Conservation (phyloP, 257 asterid genomes). For the Mentha longifolia region DNA sequence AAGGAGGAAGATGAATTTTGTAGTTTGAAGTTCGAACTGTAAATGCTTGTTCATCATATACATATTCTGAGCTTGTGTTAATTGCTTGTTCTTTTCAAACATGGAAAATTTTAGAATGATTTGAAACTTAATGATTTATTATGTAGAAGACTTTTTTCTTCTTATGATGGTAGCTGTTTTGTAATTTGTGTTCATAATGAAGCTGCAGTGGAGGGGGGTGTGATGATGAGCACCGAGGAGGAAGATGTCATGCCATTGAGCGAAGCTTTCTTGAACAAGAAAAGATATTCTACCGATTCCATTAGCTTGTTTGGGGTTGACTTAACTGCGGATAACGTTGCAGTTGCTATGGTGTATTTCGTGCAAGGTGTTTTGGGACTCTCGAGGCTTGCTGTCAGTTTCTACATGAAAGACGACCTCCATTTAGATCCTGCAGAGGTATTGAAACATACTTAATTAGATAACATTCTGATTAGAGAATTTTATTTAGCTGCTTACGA, state of each 20-base stretch:
- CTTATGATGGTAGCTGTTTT: slow-evolving; percentile 3
- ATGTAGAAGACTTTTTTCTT: background rate
- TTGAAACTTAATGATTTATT: slow-evolving; percentile 1
- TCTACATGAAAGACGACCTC: slow-evolving; percentile 92
- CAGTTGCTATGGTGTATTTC: slow-evolving; percentile 92
- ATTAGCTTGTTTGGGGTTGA: slow-evolving; percentile 70
- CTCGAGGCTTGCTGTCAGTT: slow-evolving; percentile 87
- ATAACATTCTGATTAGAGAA: background rate
- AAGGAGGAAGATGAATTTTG: background rate
- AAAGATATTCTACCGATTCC: slow-evolving; percentile 46
- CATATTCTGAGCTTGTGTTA: background rate
- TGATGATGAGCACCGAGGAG: slow-evolving; percentile 43
- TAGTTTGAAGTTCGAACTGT: background rate
- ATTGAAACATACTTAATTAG: slow-evolving; percentile 37
- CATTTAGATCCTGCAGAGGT: slow-evolving; percentile 98
- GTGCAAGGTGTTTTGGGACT: slow-evolving; percentile 97
- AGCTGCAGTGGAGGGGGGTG: slow-evolving; percentile 59
- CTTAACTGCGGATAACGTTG: slow-evolving; percentile 81
- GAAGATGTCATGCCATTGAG: slow-evolving; percentile 43
- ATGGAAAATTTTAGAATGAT: background rate
- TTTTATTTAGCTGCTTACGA: background rate
- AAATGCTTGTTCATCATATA: background rate
- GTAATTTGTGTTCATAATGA: slow-evolving; percentile 28
- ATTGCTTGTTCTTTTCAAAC: background rate
- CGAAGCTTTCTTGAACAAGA: slow-evolving; percentile 42